These are phyloP conservation scores for Bonnemaisonia californica DNA, from an alignment of 31 red algal species.

Conservation along the genomic window DNA sequence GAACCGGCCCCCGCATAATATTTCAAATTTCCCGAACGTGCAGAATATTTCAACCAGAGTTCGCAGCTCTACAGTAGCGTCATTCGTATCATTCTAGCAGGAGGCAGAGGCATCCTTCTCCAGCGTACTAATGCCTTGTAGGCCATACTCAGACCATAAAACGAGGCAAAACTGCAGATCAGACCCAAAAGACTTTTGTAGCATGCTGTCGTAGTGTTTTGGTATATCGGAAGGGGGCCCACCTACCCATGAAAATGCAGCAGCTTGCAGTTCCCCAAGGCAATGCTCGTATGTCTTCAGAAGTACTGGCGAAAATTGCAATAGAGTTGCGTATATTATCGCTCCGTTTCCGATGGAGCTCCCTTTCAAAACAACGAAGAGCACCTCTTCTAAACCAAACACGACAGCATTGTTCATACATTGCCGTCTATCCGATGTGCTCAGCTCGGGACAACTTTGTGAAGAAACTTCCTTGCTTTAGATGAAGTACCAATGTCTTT, in stretches of 20 bases:
- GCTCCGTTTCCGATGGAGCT: not conserved
- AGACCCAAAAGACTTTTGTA: not conserved
- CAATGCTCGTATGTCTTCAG: not conserved
- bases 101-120: too few species aligned
- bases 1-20: too few species aligned
- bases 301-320: conserved; percentile 1
- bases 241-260: not conserved
- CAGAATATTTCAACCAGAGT: too few species aligned
- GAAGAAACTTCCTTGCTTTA: not conserved
- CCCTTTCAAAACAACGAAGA: not conserved
- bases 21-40: too few species aligned
- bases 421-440: conserved; percentile 16
- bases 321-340: conserved; percentile 5
- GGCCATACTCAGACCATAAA: not conserved
- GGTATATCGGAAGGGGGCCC: not conserved
- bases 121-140: conserved; percentile 16
- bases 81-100: too few species aligned
- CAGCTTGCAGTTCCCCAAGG: not conserved
- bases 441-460: conserved; percentile 1
- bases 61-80: too few species aligned
- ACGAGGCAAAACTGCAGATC: conserved; percentile 1
- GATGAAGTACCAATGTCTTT: not conserved
- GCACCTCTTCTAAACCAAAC: not conserved
- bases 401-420: not conserved
- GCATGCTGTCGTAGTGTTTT: not conserved